phyloP scores from a whole-genome alignment of 2,329 filamentous ascomycete genomes.

The Beauveria australis region DNA sequence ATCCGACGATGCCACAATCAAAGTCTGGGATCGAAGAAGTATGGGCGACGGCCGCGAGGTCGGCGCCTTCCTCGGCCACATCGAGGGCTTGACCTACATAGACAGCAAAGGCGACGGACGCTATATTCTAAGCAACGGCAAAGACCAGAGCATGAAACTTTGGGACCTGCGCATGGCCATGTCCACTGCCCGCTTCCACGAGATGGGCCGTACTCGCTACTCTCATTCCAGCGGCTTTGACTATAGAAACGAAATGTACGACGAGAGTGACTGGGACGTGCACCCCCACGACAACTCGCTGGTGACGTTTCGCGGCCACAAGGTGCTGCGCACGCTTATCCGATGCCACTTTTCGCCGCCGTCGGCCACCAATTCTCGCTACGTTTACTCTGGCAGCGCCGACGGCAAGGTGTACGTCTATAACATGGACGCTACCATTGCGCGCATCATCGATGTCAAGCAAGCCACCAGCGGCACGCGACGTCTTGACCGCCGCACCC shows the following conservation, averaged over 20 bases:
- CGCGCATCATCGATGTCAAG: conserved; percentile 69
- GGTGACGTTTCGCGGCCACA: conserved; percentile 88
- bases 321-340: conserved; percentile 81
- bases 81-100: conserved; percentile 59
- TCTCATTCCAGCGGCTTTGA: conserved; percentile 56
- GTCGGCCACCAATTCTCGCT: conserved; percentile 75
- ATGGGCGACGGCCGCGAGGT: conserved; percentile 74
- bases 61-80: conserved; percentile 58
- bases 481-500: conserved; percentile 44
- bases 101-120: conserved; percentile 63
- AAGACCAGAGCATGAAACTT: conserved; percentile 94
- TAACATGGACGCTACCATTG: conserved; percentile 84
- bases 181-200: conserved; percentile 55
- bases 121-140: conserved; percentile 88
- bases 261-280: conserved; percentile 49
- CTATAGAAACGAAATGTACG: conserved; percentile 62
- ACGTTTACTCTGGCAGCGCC: conserved; percentile 86
- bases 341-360: conserved; percentile 92
- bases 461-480: conserved; percentile 57
- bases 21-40: conserved; percentile 91
- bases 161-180: conserved; percentile 94
- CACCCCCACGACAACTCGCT: conserved; percentile 81
- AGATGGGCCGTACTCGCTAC: conserved; percentile 46
- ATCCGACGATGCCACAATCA: conserved; percentile 87
- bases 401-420: conserved; percentile 88